A percentile compares a stretch with the other conserved stretches of the same genome.
phyloP scores from a whole-genome alignment of 1,139 yeast genomes.

The Kodamaea sp. region DNA sequence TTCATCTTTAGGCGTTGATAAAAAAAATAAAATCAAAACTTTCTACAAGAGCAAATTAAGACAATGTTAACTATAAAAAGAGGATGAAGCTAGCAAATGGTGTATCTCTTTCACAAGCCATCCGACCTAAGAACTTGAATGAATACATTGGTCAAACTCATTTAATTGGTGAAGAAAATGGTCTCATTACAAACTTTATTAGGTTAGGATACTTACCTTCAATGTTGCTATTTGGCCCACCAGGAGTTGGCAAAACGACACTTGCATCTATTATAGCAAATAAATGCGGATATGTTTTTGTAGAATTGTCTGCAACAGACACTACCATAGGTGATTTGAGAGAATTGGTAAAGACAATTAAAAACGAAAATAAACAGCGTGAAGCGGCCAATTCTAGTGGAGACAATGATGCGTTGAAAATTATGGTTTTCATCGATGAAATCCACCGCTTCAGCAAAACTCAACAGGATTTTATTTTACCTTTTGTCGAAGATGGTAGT shows the following conservation, averaged over 20 bases:
- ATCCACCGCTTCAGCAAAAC: conserved; percentile 38
- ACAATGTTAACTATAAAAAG: too few relatives aligned
- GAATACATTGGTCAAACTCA: conserved; percentile 41
- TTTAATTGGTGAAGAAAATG: conserved; percentile 25
- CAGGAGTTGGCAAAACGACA: conserved; percentile 48
- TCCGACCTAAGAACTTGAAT: conserved; percentile 26
- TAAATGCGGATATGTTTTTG: conserved; percentile 33
- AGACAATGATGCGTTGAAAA: conserved; percentile 18
- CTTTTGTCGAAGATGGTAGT: conserved; percentile 38
- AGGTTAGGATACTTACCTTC: conserved; percentile 41
- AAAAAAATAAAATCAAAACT: too few relatives aligned
- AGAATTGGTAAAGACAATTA: conserved; percentile 23
- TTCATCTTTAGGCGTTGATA: too few relatives aligned
- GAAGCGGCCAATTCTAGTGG: background rate
- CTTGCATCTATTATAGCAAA: conserved; percentile 37
- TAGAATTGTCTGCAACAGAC: conserved; percentile 42
- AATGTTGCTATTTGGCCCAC: conserved; percentile 44
- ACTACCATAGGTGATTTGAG: conserved; percentile 30
- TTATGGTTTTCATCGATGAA: conserved; percentile 43
- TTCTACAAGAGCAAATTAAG: too few relatives aligned
- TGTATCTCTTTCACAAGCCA: conserved; percentile 22
- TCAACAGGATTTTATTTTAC: conserved; percentile 43
- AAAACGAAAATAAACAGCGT: conserved; percentile 24
- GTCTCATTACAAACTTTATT: conserved; percentile 31
- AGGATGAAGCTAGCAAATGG: too few relatives aligned